These are phyloP conservation scores for Puccinia hordei DNA, from an alignment of 1,284 basidiomycete genomes.

Conservation along the genomic window DNA sequence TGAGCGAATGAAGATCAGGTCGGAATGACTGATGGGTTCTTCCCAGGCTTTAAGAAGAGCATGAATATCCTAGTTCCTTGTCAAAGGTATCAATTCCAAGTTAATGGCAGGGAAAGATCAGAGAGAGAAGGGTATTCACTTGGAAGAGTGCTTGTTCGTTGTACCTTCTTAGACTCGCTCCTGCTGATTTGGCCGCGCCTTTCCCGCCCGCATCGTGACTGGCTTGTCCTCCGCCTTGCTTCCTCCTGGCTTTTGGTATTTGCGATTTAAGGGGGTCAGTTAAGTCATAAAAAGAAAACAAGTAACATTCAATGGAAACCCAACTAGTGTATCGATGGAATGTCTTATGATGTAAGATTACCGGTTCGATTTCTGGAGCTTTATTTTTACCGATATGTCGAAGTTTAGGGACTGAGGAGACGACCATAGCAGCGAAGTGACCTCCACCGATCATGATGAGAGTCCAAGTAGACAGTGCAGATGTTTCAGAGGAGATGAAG, in stretches of 20 bases:
- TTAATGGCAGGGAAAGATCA: not conserved
- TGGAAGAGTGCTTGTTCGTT: slow-evolving; percentile 90
- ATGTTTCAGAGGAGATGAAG: not conserved
- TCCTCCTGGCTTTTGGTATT: slow-evolving; percentile 73
- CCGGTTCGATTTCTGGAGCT: slow-evolving; percentile 65
- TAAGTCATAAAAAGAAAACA: too few relatives aligned
- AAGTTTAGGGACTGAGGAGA: slow-evolving; percentile 14
- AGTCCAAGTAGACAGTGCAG: slow-evolving; percentile 7
- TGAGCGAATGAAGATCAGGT: slow-evolving; percentile 85
- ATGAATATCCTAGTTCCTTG: slow-evolving; percentile 73
- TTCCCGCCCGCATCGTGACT: slow-evolving; percentile 84
- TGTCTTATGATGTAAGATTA: slow-evolving; percentile 87
- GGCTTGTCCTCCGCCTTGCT: slow-evolving; percentile 94
- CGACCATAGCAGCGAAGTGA: slow-evolving; percentile 45
- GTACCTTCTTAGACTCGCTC: slow-evolving; percentile 89
- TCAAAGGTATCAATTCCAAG: not conserved
- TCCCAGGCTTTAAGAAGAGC: slow-evolving; percentile 77
- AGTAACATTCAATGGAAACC: slow-evolving; percentile 52
- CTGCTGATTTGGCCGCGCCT: slow-evolving; percentile 88
- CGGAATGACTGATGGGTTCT: slow-evolving; percentile 76
- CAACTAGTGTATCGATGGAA: slow-evolving; percentile 97
- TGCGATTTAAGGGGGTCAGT: not conserved
- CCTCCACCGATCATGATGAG: slow-evolving; percentile 46
- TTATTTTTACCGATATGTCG: slow-evolving; percentile 30
- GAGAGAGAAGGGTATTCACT: slow-evolving; percentile 62